Evolutionary conservation across 225 moss, liverwort and hornwort species (phyloP).

Genomic region (Marchantia polymorpha): DNA sequence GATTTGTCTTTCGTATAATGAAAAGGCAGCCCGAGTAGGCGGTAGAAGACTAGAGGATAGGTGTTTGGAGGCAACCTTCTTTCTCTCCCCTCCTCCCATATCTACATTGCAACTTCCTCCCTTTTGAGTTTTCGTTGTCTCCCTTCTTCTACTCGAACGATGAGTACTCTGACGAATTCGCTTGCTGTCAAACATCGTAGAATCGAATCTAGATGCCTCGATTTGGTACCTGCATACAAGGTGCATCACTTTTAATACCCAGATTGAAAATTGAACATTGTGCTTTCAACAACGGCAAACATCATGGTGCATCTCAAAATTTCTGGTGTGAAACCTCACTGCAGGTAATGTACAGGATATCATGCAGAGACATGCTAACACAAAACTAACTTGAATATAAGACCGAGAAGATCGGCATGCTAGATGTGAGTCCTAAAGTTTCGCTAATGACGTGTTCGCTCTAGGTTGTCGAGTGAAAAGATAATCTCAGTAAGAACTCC

Average conservation of each 20-base stretch:
- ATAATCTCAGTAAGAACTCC: too few species aligned
- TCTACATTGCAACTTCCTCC: constrained; percentile 7
- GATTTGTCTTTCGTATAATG: not conserved
- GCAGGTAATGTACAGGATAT: too few species aligned
- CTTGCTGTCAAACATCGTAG: constrained; percentile 3
- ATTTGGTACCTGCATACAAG: constrained; percentile 19
- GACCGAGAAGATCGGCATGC: too few species aligned
- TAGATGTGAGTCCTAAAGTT: too few species aligned
- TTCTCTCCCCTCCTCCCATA: not conserved
- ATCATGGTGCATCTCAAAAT: too few species aligned
- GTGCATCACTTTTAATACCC: not conserved
- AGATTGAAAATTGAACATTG: not conserved
- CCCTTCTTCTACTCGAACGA: not conserved
- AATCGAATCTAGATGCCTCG: not conserved
- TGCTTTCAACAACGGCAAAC: not conserved
- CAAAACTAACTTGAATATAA: too few species aligned
- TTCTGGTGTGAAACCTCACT: too few species aligned
- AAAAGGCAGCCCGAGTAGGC: not conserved
- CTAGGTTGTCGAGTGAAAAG: too few species aligned
- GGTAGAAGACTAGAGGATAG: not conserved
- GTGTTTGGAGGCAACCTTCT: not conserved
- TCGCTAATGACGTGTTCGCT: too few species aligned
- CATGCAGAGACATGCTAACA: too few species aligned
- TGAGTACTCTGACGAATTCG: constrained; percentile 6
- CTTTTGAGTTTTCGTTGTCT: not conserved